Evolutionary conservation across 345 rosid genomes (phyloP).

Genomic region (Psidium guajava): DNA sequence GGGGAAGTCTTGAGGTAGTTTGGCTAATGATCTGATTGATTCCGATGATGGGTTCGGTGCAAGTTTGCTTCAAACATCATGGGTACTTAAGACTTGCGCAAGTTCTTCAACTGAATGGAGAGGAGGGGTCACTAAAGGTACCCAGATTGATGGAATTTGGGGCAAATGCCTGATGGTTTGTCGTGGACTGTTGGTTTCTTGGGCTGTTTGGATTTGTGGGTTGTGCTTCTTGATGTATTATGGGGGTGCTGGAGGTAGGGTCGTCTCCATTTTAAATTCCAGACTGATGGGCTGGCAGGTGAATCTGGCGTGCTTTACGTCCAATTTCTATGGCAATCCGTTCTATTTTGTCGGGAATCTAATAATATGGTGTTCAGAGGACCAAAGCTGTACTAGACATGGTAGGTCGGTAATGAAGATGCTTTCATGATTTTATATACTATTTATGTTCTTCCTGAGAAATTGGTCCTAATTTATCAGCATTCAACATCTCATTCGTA

Average conservation of each 20-base stretch:
- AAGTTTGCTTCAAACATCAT: neutral
- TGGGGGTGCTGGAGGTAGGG: neutral
- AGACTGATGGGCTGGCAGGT: neutral
- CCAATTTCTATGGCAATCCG: neutral
- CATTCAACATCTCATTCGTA: neutral
- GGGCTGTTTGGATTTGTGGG: neutral
- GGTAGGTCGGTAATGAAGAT: neutral
- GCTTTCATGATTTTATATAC: neutral
- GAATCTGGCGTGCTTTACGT: neutral
- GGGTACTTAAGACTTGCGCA: neutral
- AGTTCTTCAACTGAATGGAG: neutral
- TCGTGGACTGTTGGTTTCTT: neutral
- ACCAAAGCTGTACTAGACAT: neutral
- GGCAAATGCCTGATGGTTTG: neutral
- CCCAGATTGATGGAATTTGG: neutral
- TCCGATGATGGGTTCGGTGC: neutral
- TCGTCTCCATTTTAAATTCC: neutral
- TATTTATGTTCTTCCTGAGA: neutral
- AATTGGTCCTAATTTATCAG: neutral
- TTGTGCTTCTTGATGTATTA: neutral
- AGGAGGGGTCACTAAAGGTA: neutral
- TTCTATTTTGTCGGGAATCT: neutral
- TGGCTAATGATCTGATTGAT: neutral
- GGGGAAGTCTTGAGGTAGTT: neutral
- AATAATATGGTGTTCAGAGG: neutral